These are phyloP conservation scores for Geranium brycei DNA, from an alignment of 345 rosid species.

Conservation along the genomic window DNA sequence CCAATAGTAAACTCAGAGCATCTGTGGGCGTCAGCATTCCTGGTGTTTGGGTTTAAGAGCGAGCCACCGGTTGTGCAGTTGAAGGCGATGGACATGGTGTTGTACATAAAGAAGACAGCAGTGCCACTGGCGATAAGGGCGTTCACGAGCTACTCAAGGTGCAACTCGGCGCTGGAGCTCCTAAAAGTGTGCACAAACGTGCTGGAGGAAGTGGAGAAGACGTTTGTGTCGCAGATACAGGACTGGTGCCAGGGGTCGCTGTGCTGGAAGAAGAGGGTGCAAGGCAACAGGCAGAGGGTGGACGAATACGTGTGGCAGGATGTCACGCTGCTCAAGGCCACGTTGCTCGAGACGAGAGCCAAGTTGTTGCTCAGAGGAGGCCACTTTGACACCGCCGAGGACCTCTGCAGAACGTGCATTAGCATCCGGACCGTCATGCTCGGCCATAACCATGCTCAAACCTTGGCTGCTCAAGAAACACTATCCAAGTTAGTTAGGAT, in stretches of 20 bases:
- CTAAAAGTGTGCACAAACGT: conserved; percentile 78
- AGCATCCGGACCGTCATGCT: conserved; percentile 92
- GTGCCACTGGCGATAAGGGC: conserved; percentile 72
- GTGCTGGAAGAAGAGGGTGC: conserved; percentile 66
- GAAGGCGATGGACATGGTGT: conserved; percentile 59
- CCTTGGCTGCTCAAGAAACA: conserved; percentile 89
- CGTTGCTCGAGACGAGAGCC: conserved; percentile 69
- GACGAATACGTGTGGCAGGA: conserved; percentile 92
- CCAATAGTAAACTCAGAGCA: conserved; percentile 52
- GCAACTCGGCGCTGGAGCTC: conserved; percentile 78
- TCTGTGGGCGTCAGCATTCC: conserved; percentile 82
- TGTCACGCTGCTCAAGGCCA: conserved; percentile 71
- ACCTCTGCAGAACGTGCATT: conserved; percentile 71
- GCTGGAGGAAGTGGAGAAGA: conserved; percentile 82
- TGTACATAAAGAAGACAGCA: conserved; percentile 70
- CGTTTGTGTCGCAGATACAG: conserved; percentile 75
- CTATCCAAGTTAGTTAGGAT: conserved; percentile 73
- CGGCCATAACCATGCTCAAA: conserved; percentile 69
- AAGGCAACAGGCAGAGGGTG: conserved; percentile 25
- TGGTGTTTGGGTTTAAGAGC: conserved; percentile 77
- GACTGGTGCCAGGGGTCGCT: conserved; percentile 75
- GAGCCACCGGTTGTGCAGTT: conserved; percentile 71
- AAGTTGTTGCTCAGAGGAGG: conserved; percentile 79
- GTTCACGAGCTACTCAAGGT: conserved; percentile 70
- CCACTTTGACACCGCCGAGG: conserved; percentile 73